A percentile compares a stretch with the other conserved stretches of the same genome.
phyloP scores from a whole-genome alignment of 257 asterid genomes.

The Solanum dulcamara region DNA sequence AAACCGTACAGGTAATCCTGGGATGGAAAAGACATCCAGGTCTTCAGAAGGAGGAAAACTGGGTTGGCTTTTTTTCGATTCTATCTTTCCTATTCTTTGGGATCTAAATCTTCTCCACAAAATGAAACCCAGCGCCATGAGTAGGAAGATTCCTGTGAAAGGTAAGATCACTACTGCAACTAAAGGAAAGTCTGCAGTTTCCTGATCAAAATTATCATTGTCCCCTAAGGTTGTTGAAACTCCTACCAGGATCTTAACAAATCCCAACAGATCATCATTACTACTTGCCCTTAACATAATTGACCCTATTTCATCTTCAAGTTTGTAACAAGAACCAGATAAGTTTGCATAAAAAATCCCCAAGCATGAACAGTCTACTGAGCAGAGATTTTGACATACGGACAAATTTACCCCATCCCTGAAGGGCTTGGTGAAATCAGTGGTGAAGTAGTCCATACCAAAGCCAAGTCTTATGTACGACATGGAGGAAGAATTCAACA shows the following conservation, averaged over 20 bases:
- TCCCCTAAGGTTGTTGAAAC: constrained; percentile 6
- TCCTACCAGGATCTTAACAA: constrained; percentile 20
- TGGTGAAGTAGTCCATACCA: constrained; percentile 53
- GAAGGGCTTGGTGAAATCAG: constrained; percentile 33
- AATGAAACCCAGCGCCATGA: constrained; percentile 20
- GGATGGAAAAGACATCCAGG: constrained; percentile 33
- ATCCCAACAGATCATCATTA: constrained; percentile 27
- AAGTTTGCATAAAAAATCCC: constrained; percentile 47
- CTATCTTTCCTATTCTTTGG: constrained; percentile 6
- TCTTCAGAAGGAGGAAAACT: constrained; percentile 20
- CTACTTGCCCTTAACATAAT: constrained; percentile 18
- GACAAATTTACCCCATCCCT: constrained; percentile 28
- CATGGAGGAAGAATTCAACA: background rate
- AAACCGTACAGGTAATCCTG: constrained; percentile 54
- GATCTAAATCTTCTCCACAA: constrained; percentile 5
- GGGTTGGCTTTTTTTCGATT: background rate
- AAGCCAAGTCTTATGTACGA: constrained; percentile 38
- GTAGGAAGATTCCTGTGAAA: constrained; percentile 22
- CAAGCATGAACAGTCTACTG: constrained; percentile 51
- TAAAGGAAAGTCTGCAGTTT: constrained; percentile 19
- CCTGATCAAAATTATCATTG: background rate
- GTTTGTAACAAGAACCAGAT: constrained; percentile 50
- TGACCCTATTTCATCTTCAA: constrained; percentile 44
- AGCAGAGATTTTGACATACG: constrained; percentile 43
- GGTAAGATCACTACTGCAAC: constrained; percentile 53